phyloP scores from a whole-genome alignment of 805 yeast species.

The Zygoascus bituminiphila region DNA sequence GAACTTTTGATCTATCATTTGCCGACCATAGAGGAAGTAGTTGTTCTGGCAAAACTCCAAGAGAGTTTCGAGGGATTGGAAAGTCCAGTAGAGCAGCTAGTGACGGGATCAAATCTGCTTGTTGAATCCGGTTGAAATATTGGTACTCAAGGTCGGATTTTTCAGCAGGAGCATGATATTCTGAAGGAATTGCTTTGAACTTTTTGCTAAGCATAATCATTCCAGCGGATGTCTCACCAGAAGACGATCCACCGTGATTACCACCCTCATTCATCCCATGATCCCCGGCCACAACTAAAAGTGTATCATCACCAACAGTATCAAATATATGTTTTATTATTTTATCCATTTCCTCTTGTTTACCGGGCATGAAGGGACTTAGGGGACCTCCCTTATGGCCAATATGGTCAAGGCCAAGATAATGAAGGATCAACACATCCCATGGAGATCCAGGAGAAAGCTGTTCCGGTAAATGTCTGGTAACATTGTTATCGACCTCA shows the following conservation, averaged over 20 bases:
- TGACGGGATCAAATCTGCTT: constrained; percentile 69
- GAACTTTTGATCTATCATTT: constrained; percentile 42
- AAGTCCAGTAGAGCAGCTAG: constrained; percentile 51
- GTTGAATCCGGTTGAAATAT: constrained; percentile 49
- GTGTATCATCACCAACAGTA: constrained; percentile 38
- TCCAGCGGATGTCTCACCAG: constrained; percentile 88
- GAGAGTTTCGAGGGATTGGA: constrained; percentile 61
- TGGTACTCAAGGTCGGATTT: constrained; percentile 37
- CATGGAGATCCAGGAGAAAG: constrained; percentile 40
- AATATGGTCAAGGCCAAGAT: constrained; percentile 90
- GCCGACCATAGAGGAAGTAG: constrained; percentile 44
- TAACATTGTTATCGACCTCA: constrained; percentile 88
- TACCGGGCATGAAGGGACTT: constrained; percentile 69
- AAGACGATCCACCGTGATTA: constrained; percentile 93
- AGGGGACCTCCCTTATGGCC: constrained; percentile 95
- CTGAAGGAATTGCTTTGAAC: constrained; percentile 29
- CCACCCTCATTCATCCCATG: constrained; percentile 97
- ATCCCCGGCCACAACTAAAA: constrained; percentile 78
- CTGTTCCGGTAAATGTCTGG: constrained; percentile 68
- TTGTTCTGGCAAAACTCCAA: constrained; percentile 62
- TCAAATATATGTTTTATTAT: constrained; percentile 49
- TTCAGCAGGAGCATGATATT: constrained; percentile 4
- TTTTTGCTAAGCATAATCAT: constrained; percentile 59
- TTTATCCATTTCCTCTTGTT: constrained; percentile 80
- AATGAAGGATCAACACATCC: constrained; percentile 86